These are phyloP conservation scores for Teratosphaeria pseudoeucalypti DNA, from an alignment of 2,329 filamentous ascomycete genomes.

Conservation along the genomic window DNA sequence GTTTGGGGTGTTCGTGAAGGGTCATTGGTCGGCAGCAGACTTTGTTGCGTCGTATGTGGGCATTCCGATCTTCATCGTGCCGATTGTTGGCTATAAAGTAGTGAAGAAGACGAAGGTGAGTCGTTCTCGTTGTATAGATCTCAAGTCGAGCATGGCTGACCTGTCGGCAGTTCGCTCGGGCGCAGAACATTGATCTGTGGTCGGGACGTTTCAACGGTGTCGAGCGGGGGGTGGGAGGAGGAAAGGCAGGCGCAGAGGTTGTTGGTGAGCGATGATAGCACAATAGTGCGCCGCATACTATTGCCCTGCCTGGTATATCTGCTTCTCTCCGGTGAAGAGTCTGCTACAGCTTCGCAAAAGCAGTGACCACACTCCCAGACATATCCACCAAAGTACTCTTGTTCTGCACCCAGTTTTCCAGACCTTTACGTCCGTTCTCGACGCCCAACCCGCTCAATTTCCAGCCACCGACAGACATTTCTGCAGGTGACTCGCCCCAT, in stretches of 20 bases:
- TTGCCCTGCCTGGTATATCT: too few relatives aligned
- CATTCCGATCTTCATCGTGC: neutral
- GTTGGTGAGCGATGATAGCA: neutral
- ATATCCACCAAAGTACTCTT: slow-evolving; percentile 85
- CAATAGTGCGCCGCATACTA: neutral
- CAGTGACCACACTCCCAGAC: slow-evolving; percentile 57
- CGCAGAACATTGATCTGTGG: neutral
- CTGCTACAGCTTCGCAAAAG: slow-evolving; percentile 9
- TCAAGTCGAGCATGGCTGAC: neutral
- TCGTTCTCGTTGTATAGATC: neutral
- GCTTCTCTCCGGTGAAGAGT: neutral
- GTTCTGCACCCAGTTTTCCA: slow-evolving; percentile 74
- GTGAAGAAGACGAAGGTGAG: neutral
- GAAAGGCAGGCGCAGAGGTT: neutral
- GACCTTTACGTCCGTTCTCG: slow-evolving; percentile 70
- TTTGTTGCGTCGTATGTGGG: neutral
- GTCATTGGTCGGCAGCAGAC: neutral
- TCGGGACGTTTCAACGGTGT: neutral
- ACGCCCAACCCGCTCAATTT: slow-evolving; percentile 81
- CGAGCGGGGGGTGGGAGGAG: neutral
- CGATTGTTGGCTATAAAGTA: neutral
- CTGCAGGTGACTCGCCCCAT: slow-evolving; percentile 83
- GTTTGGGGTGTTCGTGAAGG: neutral
- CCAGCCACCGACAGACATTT: slow-evolving; percentile 90
- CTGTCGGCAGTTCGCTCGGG: neutral